phyloP scores from a whole-genome alignment of 768 basidiomycete species.

The Hirschioporus abietinus region DNA sequence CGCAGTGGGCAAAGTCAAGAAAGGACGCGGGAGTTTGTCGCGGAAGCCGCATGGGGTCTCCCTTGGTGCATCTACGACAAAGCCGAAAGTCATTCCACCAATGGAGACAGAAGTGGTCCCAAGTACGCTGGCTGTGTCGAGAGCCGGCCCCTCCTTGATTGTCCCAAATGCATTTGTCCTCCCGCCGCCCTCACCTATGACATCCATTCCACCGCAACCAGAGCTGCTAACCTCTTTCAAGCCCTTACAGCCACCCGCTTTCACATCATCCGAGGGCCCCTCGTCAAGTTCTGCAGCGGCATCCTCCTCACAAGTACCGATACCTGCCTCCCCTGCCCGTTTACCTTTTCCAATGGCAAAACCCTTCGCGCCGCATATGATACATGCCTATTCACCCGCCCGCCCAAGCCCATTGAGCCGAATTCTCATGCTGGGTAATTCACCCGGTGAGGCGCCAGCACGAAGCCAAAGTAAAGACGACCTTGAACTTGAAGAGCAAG shows the following conservation, averaged over 20 bases:
- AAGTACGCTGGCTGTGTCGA: constrained; percentile 16
- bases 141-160: constrained; percentile 37
- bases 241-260: constrained; percentile 2
- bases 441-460: constrained; percentile 38
- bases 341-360: constrained; percentile 66
- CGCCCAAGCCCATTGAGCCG: constrained; percentile 78
- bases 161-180: constrained; percentile 70
- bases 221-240: constrained; percentile 27
- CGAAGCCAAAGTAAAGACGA: constrained; percentile 16
- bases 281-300: constrained; percentile 18
- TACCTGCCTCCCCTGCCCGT: constrained; percentile 29
- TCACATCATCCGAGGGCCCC: background rate
- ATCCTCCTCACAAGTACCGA: constrained; percentile 14
- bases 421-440: constrained; percentile 66
- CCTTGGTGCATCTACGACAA: constrained; percentile 30
- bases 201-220: constrained; percentile 53
- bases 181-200: constrained; percentile 70
- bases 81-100: constrained; percentile 36
- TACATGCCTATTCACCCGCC: constrained; percentile 77
- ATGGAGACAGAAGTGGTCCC: constrained; percentile 52
- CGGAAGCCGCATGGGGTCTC: constrained; percentile 40
- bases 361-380: constrained; percentile 62
- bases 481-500: constrained; percentile 29
- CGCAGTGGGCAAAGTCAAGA: constrained; percentile 38
- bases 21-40: constrained; percentile 22